Conservation (phyloP, 352 stramenopile genomes). For the Globisporangium cederbergense region DNA sequence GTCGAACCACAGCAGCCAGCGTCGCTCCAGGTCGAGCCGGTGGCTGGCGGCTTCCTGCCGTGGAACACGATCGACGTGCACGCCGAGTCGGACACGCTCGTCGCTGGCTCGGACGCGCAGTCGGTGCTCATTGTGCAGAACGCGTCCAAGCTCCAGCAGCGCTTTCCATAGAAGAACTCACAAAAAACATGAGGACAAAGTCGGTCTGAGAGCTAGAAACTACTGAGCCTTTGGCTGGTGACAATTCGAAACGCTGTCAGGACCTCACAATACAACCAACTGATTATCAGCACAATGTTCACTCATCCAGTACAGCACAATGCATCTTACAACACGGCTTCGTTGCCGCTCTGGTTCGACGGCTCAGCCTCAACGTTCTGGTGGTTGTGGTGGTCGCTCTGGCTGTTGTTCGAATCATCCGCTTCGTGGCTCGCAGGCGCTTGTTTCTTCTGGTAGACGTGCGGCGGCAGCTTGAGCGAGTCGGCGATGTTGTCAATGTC, state of each 20-base stretch:
- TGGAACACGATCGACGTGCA: slow-evolving; percentile 72
- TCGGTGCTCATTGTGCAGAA: slow-evolving; percentile 66
- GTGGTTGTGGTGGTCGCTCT: not conserved
- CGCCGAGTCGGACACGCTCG: slow-evolving; percentile 65
- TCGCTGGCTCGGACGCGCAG: slow-evolving; percentile 74
- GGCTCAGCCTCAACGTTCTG: not conserved
- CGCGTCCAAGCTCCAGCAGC: slow-evolving; percentile 33
- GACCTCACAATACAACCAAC: not conserved
- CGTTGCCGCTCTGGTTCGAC: not conserved
- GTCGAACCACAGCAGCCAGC: slow-evolving; percentile 8
- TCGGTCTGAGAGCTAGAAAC: not conserved
- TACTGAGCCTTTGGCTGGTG: not conserved
- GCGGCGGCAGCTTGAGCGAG: slow-evolving; percentile 38
- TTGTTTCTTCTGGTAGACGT: slow-evolving; percentile 29
- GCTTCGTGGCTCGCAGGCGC: not conserved
- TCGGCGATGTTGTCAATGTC: slow-evolving; percentile 56
- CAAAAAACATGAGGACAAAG: no score
- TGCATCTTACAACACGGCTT: slow-evolving; percentile 8
- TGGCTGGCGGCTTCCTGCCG: slow-evolving; percentile 39
- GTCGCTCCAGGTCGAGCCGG: slow-evolving; percentile 35
- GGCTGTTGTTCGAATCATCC: not conserved
- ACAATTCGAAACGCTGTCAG: not conserved
- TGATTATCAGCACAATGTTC: not conserved
- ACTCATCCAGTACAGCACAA: slow-evolving; percentile 5
- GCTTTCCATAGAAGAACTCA: not conserved